Evolutionary conservation across 1,284 basidiomycete species (phyloP), one percentile per base, ranked within the genome.

Genomic region (Rhodotorula sp.): DNA sequence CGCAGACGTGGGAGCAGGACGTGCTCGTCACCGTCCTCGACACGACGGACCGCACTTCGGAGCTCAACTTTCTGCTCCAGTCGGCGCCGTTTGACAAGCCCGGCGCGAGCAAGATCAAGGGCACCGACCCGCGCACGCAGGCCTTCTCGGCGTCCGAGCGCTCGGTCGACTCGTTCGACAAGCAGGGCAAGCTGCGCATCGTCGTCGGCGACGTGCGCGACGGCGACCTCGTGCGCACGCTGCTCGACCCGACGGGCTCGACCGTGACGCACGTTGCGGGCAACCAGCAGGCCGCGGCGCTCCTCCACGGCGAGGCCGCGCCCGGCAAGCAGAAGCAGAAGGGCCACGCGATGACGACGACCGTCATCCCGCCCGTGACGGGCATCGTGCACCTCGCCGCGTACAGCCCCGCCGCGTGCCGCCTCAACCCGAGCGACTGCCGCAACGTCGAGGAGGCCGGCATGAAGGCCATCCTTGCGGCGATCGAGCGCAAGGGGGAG

Each of bases 1-100:
- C 68, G 42, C 61, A 59, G 53, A 45, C 59, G 23, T 70, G 70
- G 65, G 74, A 70, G 57, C 45, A 69, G 19, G 72, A 75, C 49
- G 63, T 72, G 23, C 64, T 76, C 55, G 57, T 76, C 52, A 76
- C 74, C 41, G 55, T 76, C 58, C 68, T 76, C 65, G 77, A 78
- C 67, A 65, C 68, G 34, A 49, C 41, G 4, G 76, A 78, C 57
- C 69, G 74, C 10, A 64, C 73, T 3, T 45, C 58, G 17, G 77
- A 78, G 60, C 74, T 78, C 69, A 74, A 78, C 57, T 75, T 75
- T 42, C 69, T 78, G 42, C 72, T 78, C n/a, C 72, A 76, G 48
- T 69, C 73, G 2, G 68, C 74, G 7, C 74, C 74, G n/a, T 63
- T 72, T 56, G 71, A 74, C 50, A 74, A 77, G 55, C 77, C 75